A percentile compares a stretch with the other conserved stretches of the same genome.
These are phyloP conservation scores for Lecanicillium sp. DNA, from an alignment of 2,329 filamentous ascomycete genomes.

Conservation along the genomic window DNA sequence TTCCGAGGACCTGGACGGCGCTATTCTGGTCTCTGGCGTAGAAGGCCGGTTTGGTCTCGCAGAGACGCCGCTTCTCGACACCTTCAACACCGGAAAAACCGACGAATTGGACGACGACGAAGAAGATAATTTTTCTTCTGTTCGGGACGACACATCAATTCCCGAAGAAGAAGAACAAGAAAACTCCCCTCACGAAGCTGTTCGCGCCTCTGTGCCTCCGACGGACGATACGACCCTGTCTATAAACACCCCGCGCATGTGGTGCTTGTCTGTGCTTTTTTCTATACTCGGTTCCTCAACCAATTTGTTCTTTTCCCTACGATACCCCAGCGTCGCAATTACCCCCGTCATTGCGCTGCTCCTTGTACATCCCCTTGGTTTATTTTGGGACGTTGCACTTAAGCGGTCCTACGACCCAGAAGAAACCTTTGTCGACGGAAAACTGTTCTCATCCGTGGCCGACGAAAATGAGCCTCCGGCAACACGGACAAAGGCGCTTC, in stretches of 20 bases:
- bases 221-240: conserved; percentile 72
- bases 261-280: conserved; percentile 73
- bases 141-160: conserved; percentile 29
- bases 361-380: conserved; percentile 76
- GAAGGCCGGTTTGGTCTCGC: conserved; percentile 49
- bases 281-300: conserved; percentile 75
- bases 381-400: conserved; percentile 68
- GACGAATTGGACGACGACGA: conserved; percentile 33
- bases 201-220: conserved; percentile 71
- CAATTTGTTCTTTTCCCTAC: conserved; percentile 81
- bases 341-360: conserved; percentile 83
- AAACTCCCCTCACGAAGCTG: conserved; percentile 71
- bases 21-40: conserved; percentile 45
- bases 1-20: conserved; percentile 46
- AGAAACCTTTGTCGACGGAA: conserved; percentile 47
- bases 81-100: conserved; percentile 38
- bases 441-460: conserved; percentile 21
- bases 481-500: conserved; percentile 23
- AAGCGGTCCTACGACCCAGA: conserved; percentile 54
- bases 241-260: conserved; percentile 85
- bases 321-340: conserved; percentile 86
- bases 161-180: conserved; percentile 48
- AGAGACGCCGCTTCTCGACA: conserved; percentile 41
- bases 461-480: conserved; percentile 17
- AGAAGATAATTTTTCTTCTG: conserved; percentile 24